phyloP scores from a whole-genome alignment of 805 yeast genomes.

The Candida gorgasii region DNA sequence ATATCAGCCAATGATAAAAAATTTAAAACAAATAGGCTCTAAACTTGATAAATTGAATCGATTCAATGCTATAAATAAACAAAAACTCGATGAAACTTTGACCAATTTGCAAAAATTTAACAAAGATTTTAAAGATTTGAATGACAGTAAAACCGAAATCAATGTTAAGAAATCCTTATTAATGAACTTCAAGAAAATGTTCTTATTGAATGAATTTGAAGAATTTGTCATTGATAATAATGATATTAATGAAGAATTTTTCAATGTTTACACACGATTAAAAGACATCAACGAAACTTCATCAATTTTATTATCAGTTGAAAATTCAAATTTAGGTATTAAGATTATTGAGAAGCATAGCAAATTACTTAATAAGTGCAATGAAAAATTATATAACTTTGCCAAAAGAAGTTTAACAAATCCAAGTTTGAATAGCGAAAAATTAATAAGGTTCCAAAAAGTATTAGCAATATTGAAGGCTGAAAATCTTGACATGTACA shows the following conservation, averaged over 20 bases:
- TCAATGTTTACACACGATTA: conserved; percentile 58
- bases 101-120: conserved; percentile 24
- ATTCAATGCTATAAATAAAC: conserved; percentile 35
- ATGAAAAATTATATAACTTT: conserved; percentile 29
- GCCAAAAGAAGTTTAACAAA: conserved; percentile 35
- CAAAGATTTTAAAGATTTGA: conserved; percentile 25
- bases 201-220: conserved; percentile 72
- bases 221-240: conserved; percentile 54
- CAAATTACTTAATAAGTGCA: conserved; percentile 45
- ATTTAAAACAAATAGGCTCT: conserved; percentile 23
- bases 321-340: conserved; percentile 64
- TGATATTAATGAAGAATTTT: conserved; percentile 55
- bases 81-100: conserved; percentile 35
- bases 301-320: conserved; percentile 65
- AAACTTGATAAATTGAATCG: conserved; percentile 22
- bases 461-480: conserved; percentile 30
- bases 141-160: conserved; percentile 31
- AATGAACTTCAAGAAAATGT: conserved; percentile 55
- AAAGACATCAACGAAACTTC: conserved; percentile 67
- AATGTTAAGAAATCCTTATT: conserved; percentile 54
- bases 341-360: conserved; percentile 63
- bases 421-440: conserved; percentile 26
- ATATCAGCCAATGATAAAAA: conserved; percentile 30
- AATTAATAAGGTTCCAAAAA: conserved; percentile 29
- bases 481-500: conserved; percentile 51